Base-by-base conservation (phyloP, 1,284 basidiomycete species). In the Cystobasidiaceae sp. region DNA sequence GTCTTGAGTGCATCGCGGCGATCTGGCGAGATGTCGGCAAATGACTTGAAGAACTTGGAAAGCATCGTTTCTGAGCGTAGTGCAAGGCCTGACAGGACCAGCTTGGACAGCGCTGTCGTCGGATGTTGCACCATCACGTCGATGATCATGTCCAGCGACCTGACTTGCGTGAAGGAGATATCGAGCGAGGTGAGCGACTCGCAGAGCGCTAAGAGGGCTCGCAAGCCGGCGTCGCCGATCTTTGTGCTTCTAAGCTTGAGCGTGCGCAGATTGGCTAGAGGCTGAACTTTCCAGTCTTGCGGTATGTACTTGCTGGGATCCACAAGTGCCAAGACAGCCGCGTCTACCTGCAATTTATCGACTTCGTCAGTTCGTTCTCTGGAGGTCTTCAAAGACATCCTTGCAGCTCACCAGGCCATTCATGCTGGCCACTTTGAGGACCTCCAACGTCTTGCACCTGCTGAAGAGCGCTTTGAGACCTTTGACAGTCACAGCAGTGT, bases 171-270 rank as follows among this genome's bases (percentile, higher is more conserved):
- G 62, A 65, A 72, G 13, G 73, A 73, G 28, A 74, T 67, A 59
- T 74, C 73, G 66, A 74, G 73, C 2, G 51, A 64, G 1, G 49
- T 34, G 33, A 74, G 60, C 3, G 66, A 48, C 2, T 68, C 48
- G 65, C 72, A 72, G 41, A 73, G 67, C 1, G 68, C 43, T 25
- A 74, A 63, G 2, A 73, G 48, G 4, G 71, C 66, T 33, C 69
- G 68, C 48, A 74, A 61, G 1, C 68, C 67, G 23, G 65, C 41
- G 41, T 73, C 73, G 15, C 68, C 67, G 11, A 71, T 13, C 32
- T 70, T 67, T 21, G 73, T 74, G 2, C 67, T 66, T 15, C 70
- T 68, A 33, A 74, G 65, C 27, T 74, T 74, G 43, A 74, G 68
- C 1, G 63, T 69, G 1, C 46, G 62, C 0, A 74, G 68, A 27